Evolutionary conservation across 306 rosid species (phyloP).

Genomic region (Malus sieversii): DNA sequence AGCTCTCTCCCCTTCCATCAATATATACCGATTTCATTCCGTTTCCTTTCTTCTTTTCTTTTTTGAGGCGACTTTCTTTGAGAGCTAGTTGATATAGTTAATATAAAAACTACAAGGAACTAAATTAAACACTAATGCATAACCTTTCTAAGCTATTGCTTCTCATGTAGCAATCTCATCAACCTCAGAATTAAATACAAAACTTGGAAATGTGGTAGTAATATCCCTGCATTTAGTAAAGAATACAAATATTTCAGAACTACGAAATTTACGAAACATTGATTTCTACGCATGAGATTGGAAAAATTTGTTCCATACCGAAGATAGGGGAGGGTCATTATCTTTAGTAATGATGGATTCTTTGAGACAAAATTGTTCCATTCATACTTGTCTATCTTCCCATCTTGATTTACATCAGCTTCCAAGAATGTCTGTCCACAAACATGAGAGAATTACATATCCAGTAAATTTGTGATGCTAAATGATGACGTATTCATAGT

Average conservation of each 20-base stretch:
- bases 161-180: conserved; percentile 62
- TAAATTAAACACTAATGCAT: conserved; percentile 5
- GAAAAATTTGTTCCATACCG: conserved; percentile 28
- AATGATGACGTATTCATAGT: neutral
- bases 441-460: conserved; percentile 9
- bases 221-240: conserved; percentile 63
- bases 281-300: neutral
- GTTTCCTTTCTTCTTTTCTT: neutral
- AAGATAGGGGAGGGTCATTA: conserved; percentile 87
- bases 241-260: neutral
- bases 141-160: conserved; percentile 8
- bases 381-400: conserved; percentile 70
- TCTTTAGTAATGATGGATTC: conserved; percentile 72
- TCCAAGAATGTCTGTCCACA: conserved; percentile 71
- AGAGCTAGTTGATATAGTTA: neutral
- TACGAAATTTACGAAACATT: neutral
- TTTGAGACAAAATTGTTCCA: conserved; percentile 62
- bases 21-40: neutral
- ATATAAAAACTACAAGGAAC: neutral
- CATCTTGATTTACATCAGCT: conserved; percentile 80
- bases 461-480: neutral
- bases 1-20: neutral
- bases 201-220: conserved; percentile 86
- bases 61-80: neutral
- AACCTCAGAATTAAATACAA: conserved; percentile 73